Conservation (phyloP, 2,329 filamentous ascomycete species). For the Verticillium albo-atrum region DNA sequence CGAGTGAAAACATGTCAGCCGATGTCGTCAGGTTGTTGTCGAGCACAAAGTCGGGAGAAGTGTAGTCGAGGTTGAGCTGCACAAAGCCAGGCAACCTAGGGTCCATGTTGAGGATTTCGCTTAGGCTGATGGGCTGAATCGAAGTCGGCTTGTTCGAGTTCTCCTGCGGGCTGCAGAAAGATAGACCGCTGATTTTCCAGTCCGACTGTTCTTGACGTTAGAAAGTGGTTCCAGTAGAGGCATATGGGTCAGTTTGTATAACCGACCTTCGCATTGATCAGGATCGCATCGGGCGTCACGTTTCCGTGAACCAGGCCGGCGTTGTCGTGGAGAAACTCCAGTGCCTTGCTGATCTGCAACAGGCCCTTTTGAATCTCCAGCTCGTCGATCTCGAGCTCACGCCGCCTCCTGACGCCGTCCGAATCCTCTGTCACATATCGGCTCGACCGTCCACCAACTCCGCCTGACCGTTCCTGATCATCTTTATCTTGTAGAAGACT, state of each 20-base stretch:
- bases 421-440: constrained; percentile 78
- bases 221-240: constrained; percentile 5
- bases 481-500: constrained; percentile 84
- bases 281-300: constrained; percentile 85
- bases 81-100: constrained; percentile 75
- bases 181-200: constrained; percentile 96
- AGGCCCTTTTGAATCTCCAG: constrained; percentile 96
- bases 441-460: constrained; percentile 66
- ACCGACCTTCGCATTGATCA: constrained; percentile 85
- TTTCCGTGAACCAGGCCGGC: constrained; percentile 93
- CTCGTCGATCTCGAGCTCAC: constrained; percentile 92
- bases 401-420: constrained; percentile 65
- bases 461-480: constrained; percentile 69
- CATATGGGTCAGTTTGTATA: neutral
- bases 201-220: constrained; percentile 61
- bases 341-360: constrained; percentile 85
- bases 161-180: constrained; percentile 80
- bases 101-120: constrained; percentile 81
- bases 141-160: constrained; percentile 70
- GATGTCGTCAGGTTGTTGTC: constrained; percentile 81
- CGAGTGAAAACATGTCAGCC: constrained; percentile 91
- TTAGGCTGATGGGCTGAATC: constrained; percentile 74
- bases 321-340: constrained; percentile 94
- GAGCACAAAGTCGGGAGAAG: constrained; percentile 89
- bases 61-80: constrained; percentile 88